Percentiles rank a stretch among this genome's conserved stretches.
Conservation (phyloP, 192 early-diverging fungal genomes). For the Oehlia diaphana region DNA sequence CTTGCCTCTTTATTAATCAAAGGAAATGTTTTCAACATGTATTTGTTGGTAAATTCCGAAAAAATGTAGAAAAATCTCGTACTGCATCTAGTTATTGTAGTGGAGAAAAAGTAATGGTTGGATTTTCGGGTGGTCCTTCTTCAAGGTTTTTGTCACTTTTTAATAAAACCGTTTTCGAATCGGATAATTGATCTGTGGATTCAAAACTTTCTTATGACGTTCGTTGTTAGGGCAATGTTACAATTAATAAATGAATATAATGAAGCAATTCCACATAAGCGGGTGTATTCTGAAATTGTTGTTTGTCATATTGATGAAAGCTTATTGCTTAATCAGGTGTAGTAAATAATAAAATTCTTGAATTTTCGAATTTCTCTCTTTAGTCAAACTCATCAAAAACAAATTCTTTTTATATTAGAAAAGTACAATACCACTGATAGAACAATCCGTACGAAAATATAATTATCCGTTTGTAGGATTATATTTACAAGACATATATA, state of each 20-base stretch:
- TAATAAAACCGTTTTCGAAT: background rate
- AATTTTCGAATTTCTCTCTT: background rate
- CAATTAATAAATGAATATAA: constrained; percentile 65
- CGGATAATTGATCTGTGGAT: background rate
- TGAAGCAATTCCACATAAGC: constrained; percentile 48
- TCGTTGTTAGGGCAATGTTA: constrained; percentile 56
- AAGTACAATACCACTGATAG: constrained; percentile 39
- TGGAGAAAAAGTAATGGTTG: constrained; percentile 67
- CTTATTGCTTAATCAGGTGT: constrained; percentile 45
- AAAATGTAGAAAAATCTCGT: constrained; percentile 55
- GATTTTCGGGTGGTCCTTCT: constrained; percentile 83
- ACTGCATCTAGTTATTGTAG: constrained; percentile 32
- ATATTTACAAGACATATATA: constrained; percentile 69
- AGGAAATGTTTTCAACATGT: constrained; percentile 71
- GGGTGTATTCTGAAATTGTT: constrained; percentile 58
- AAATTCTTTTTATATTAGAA: constrained; percentile 13
- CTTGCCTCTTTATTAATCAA: background rate
- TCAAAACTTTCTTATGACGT: background rate
- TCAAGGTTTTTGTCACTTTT: constrained; percentile 56
- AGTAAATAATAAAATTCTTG: background rate
- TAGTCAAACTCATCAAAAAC: background rate
- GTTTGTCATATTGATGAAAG: constrained; percentile 84
- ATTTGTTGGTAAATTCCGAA: constrained; percentile 70
- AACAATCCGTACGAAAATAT: constrained; percentile 40
- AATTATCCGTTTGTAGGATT: constrained; percentile 46